Evolutionary conservation across 106 monocot genomes (phyloP), one percentile per base, ranked within the genome.

Genomic region (Allium cepa): DNA sequence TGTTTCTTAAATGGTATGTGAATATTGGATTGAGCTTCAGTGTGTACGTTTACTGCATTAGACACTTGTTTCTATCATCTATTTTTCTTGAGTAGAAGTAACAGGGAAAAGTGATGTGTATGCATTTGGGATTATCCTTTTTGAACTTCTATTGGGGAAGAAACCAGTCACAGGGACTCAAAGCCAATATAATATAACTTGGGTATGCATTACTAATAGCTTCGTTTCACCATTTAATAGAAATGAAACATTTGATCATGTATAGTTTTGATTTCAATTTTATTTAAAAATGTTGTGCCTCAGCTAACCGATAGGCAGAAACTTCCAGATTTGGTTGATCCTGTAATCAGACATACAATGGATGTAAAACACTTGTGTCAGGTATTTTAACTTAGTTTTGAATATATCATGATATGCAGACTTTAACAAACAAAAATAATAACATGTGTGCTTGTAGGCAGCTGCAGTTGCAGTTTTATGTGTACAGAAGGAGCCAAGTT

Each of bases 31-130:
- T 36, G 5, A 4, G 5, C 36, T 36, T 36, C 5, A 36, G 3
- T 36, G 36, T 36, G 36, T 36, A 5, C 5, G 36, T 36, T 36
- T 36, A 36, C 36, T 36, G 5, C 36, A 36, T 36, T 5, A 4
- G 36, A 36, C 5, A 36, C 36, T 36, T 36, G 36, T 36, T 36
- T 36, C 5, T 36, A 36, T 36, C 36, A 3, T 4, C 36, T 36
- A 5, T 36, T 36, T 36, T 36, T 36, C 36, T 36, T 36, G 36
- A 4, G 36, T 1, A 59, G 87, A 99, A 70, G 79, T 99, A 15
- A 87, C 87, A 46, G 90, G 93, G 83, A 99, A 90, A 70, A 99
- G 99, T 72, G 92, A 99, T 81, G 92, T 93, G 2, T 99, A 99
- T 87, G 89, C 92, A 26, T 99, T 92, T 65, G 97, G 99, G 8